A percentile compares a stretch with the other conserved stretches of the same genome.
phyloP scores from a whole-genome alignment of 768 basidiomycete genomes.

The Dentipellis fragilis region DNA sequence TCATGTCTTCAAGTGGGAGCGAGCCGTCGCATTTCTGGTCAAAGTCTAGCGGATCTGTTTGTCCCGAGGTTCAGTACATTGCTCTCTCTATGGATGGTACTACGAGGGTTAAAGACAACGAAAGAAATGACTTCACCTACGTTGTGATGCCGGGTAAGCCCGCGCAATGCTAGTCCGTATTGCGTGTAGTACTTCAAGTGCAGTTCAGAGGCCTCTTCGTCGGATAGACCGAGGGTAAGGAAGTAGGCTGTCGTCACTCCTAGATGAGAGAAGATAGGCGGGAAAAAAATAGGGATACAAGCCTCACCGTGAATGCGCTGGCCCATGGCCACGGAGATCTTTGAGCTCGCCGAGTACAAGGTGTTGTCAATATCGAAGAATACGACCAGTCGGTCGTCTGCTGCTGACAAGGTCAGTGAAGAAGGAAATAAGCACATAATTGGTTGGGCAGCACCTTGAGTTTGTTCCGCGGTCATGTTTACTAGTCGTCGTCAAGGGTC shows the following conservation, averaged over 20 bases:
- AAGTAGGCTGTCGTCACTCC: conserved; percentile 51
- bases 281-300: not conserved
- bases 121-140: conserved; percentile 39
- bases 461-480: conserved; percentile 6
- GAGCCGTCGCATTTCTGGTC: conserved; percentile 77
- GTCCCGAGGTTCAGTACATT: not conserved
- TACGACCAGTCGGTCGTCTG: conserved; percentile 50
- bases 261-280: not conserved
- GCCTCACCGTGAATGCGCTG: conserved; percentile 61
- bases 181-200: conserved; percentile 67
- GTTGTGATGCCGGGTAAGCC: conserved; percentile 64
- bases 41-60: conserved; percentile 70
- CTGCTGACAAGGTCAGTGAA: too few relatives aligned
- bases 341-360: conserved; percentile 67
- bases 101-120: not conserved
- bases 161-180: conserved; percentile 77
- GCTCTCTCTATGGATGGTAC: not conserved
- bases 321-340: conserved; percentile 73
- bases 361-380: conserved; percentile 90
- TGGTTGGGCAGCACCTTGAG: not conserved
- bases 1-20: conserved; percentile 72
- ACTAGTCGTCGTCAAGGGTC: not conserved
- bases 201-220: conserved; percentile 58
- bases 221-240: conserved; percentile 51
- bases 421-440: not conserved